phyloP scores from a whole-genome alignment of 2,329 filamentous ascomycete genomes.

The Aureobasidium uvarum region DNA sequence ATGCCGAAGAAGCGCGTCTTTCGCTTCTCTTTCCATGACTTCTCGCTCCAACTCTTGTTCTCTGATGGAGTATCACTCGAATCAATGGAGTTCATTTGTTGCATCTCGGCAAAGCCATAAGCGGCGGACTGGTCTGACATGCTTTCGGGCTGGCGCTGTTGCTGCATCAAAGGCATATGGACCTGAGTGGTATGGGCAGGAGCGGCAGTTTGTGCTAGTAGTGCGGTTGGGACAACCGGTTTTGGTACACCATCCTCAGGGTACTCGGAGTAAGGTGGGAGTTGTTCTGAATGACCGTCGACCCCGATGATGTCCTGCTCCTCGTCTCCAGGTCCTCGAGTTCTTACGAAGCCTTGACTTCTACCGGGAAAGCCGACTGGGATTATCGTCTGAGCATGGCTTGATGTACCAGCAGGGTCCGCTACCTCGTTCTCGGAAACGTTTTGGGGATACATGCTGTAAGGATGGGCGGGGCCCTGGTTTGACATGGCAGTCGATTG shows the following conservation, averaged over 20 bases:
- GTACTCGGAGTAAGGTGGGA: constrained; percentile 89
- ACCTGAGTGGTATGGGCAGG: constrained; percentile 30
- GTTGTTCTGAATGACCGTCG: constrained; percentile 83
- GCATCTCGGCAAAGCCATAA: constrained; percentile 19
- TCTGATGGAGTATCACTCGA: constrained; percentile 15
- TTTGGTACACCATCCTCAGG: constrained; percentile 64
- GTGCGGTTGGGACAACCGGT: constrained; percentile 11
- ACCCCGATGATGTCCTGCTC: constrained; percentile 86
- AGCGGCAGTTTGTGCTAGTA: constrained; percentile 20
- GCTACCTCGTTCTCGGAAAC: constrained; percentile 57
- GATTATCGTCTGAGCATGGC: constrained; percentile 50
- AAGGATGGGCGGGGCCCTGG: constrained; percentile 73
- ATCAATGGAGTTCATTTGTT: constrained; percentile 28
- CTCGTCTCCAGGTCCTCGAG: constrained; percentile 75
- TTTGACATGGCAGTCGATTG: constrained; percentile 60
- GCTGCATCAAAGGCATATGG: constrained; percentile 40
- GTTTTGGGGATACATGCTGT: constrained; percentile 81
- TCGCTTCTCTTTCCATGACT: constrained; percentile 42
- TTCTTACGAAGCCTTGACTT: constrained; percentile 63
- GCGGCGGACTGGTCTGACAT: constrained; percentile 35
- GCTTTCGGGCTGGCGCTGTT: constrained; percentile 33
- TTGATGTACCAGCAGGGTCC: constrained; percentile 35
- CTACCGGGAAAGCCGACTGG: constrained; percentile 74
- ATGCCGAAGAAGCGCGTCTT: constrained; percentile 40
- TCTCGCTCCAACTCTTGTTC: constrained; percentile 39